Percentiles rank a stretch among this genome's conserved stretches.
Evolutionary conservation across 768 basidiomycete species (phyloP).

Genomic region (Mycena floridula): DNA sequence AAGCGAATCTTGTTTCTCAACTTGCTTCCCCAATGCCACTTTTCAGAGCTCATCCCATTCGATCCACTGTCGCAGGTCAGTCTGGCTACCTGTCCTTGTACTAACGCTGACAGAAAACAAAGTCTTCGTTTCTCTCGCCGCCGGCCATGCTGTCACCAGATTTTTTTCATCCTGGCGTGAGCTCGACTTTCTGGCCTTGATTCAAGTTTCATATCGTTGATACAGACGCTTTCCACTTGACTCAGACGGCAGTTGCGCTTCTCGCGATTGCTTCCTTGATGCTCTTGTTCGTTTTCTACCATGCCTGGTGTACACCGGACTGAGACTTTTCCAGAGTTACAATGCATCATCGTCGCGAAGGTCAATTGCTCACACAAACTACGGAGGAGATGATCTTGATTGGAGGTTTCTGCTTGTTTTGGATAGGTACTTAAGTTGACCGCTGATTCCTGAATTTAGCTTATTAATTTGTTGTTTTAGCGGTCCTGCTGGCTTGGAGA

Average conservation of each 20-base stretch:
- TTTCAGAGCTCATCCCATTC: conserved; percentile 41
- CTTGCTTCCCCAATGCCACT: conserved; percentile 41
- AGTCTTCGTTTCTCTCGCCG: conserved; percentile 33
- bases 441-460: not conserved
- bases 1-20: no score
- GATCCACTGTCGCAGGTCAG: conserved; percentile 37
- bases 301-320: not conserved
- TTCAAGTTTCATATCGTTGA: not conserved
- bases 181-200: not conserved
- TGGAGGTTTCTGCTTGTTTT: conserved; percentile 65
- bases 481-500: conserved; percentile 38
- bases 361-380: conserved; percentile 54
- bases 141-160: conserved; percentile 47
- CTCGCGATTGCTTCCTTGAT: conserved; percentile 61
- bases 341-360: conserved; percentile 59
- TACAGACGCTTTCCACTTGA: conserved; percentile 56
- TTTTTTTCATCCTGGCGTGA: not conserved
- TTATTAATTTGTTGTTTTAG: conserved; percentile 15
- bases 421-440: conserved; percentile 56
- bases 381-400: conserved; percentile 76
- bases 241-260: conserved; percentile 70
- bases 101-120: not conserved
- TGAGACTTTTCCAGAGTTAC: conserved; percentile 40
- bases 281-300: conserved; percentile 45
- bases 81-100: not conserved